Evolutionary conservation across 352 stramenopile genomes (phyloP), one percentile per base, ranked within the genome.

Genomic region (Pythium sp.): DNA sequence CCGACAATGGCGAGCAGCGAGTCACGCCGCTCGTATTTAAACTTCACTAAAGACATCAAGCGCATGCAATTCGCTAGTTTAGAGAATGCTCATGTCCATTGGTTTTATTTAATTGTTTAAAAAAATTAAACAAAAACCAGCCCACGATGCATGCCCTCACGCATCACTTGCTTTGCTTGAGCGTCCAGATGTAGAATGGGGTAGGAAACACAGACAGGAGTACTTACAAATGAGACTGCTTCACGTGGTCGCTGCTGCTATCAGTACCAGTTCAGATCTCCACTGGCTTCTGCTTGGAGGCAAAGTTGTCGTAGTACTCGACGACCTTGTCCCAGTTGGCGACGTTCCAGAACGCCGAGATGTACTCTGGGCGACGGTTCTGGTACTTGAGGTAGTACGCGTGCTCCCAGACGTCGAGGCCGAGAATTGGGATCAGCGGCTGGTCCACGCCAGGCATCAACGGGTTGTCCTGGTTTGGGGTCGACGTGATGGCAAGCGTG

Each of bases 301-400:
- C 90, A 73, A 94, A 96, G 22, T 94, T 71, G 81, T 96, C 88
- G 76, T 97, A 97, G 87, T 96, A 95, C 75, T 96, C 81, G 26
- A 92, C 89, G 51, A 97, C 93, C 82, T 95, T 93, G 79, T 96
- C 87, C 90, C 90, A 98, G 89, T 98, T 97, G 74, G 92, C 95
- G 68, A 99, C 94, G 85, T 99, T 99, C 97, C 97, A 99, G 83
- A 97, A 99, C 70, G 96, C 97, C 58, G 87, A 90, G 71, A 99
- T 98, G 91, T 99, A 99, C 78, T 98, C 93, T 20, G 94, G 91
- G 68, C 95, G 87, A 61, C 92, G 89, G 84, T 99, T 98, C 76
- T 99, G 93, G 89, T 99, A 98, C 83, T 99, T 97, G 67, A 98
- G 85, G 87, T 98, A 98, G 79, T 98, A 98, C 11, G 93, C 91